Base-by-base conservation (phyloP, 352 stramenopile genomes). In the Pythium vanterpoolii region DNA sequence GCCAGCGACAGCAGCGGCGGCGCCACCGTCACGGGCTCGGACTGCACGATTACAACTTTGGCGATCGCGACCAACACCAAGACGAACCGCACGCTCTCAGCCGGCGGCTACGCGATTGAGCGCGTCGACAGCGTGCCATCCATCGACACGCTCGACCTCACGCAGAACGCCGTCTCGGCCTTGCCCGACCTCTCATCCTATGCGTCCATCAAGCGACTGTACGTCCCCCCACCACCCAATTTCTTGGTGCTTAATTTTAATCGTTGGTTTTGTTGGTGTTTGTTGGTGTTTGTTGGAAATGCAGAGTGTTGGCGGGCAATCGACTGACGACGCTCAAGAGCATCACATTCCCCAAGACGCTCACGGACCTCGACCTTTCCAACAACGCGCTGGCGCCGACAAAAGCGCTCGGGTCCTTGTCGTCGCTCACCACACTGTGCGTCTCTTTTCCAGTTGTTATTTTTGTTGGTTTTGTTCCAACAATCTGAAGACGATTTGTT, bases 51-150 rank as follows among this genome's bases (percentile, higher is more conserved):
- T 16, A 75, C 68, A 2, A 45, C 54, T 14, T 40, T 89, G 28
- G 44, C 48, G 8, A 68, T 86, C 34, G 62, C 51, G 53, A 62
- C 18, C 4, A 6, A 49, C 10, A 2, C 28, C 10, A 55, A 59
- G 16, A 65, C 69, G 21, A 67, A 73, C 45, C 55, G 49, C 48
- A 71, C 69, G 44, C 66, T 90, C 27, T 62, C 54, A 16, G 80
- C 72, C 43, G 71, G 54, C 28, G 71, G 58, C 1, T 46, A 75
- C 54, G 66, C 67, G 47, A 87, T 90, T 62, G 18, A 83, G 59
- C 48, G 68, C 42, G 69, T 90, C 11, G 47, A 71, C 21, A 86
- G 76, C 54, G 60, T 71, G 14, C 78, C 81, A 4, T 54, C 86
- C 51, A 59, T 77, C 38, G 64, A 72, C 36, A 64, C 36, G 13